Base-by-base conservation (phyloP, 805 yeast genomes). In the Metschnikowia bowlesiae region DNA sequence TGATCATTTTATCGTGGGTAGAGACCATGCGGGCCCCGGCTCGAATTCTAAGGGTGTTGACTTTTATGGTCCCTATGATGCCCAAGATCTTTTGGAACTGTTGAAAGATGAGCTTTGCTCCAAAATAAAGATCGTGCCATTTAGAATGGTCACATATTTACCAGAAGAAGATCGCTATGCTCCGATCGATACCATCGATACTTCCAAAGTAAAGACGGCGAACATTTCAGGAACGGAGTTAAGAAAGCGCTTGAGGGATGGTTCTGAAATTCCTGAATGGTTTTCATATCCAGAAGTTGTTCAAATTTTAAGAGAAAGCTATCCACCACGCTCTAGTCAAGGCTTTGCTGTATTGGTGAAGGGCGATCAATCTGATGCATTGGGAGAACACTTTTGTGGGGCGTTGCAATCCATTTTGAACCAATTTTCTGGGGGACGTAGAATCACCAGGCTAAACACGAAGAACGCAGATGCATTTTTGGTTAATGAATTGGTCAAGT, bases 11-110 rank as follows among this genome's bases (percentile, higher is more conserved):
- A 91, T 91, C 64, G 97, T 91, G 44, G 98, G 98, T 53, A 86
- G 98, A 77, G 97, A 91, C 70, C 98, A 91, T 65, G 98, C 98
- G 47, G 97, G 97, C 53, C 97, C 98, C 18, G 98, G 97, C 55
- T 73, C 76, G 46, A 79, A 79, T 80, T 89, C 96, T 51, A 76
- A 85, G 65, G 97, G 97, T 55, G 90, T 81, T 47, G 97, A 92
- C 56, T 90, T 91, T 75, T 91, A 91, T 66, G 98, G 97, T 18
- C 96, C 98, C 11, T 92, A 91, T 66, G 98, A 91, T 66, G 97
- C 97, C 31, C 97, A 92, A 74, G 90, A 82, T 34, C 76, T 92
- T 50, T 96, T 91, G 55, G 89, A 84, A 53, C 71, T 82, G 58
- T 83, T 81, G 71, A 79, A 82, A 55, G 80, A 78, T 55, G 97